These are phyloP conservation scores for Candida coleopterorum DNA, from an alignment of 805 yeast genomes.

Conservation along the genomic window DNA sequence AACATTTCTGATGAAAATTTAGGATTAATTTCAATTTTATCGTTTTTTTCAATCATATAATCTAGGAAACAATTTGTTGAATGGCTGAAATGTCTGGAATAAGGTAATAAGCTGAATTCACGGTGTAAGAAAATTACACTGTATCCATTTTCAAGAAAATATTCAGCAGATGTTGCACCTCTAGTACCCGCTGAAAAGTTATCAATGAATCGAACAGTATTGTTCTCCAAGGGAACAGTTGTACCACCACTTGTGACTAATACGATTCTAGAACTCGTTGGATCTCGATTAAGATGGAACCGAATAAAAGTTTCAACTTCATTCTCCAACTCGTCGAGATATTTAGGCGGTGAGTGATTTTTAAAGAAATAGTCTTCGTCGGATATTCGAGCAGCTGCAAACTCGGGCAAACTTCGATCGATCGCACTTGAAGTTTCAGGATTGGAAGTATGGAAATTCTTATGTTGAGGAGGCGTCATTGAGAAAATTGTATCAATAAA, in stretches of 20 bases:
- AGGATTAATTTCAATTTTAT: slow-evolving; percentile 57
- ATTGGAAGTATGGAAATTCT: slow-evolving; percentile 49
- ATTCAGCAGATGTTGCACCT: slow-evolving; percentile 95
- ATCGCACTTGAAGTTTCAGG: slow-evolving; percentile 74
- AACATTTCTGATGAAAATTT: slow-evolving; percentile 60
- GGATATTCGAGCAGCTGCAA: slow-evolving; percentile 66
- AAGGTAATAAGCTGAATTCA: slow-evolving; percentile 88
- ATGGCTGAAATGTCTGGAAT: slow-evolving; percentile 84
- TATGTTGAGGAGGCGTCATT: slow-evolving; percentile 9
- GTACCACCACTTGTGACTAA: slow-evolving; percentile 96
- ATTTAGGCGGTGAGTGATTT: slow-evolving; percentile 67
- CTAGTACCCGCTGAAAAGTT: slow-evolving; percentile 97
- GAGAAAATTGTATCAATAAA: not conserved
- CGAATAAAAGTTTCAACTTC: slow-evolving; percentile 60
- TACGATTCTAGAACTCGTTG: slow-evolving; percentile 49
- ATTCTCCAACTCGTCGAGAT: slow-evolving; percentile 56
- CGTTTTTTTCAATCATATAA: slow-evolving; percentile 58
- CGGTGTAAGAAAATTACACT: slow-evolving; percentile 91
- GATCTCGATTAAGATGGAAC: slow-evolving; percentile 39
- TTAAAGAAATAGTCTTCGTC: slow-evolving; percentile 79
- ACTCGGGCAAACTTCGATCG: slow-evolving; percentile 69
- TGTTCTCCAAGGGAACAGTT: slow-evolving; percentile 94
- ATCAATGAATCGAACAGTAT: slow-evolving; percentile 94
- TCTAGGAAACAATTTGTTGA: slow-evolving; percentile 83
- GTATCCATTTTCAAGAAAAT: slow-evolving; percentile 77